phyloP scores from a whole-genome alignment of 768 basidiomycete species.

The Lactarius hatsudake region DNA sequence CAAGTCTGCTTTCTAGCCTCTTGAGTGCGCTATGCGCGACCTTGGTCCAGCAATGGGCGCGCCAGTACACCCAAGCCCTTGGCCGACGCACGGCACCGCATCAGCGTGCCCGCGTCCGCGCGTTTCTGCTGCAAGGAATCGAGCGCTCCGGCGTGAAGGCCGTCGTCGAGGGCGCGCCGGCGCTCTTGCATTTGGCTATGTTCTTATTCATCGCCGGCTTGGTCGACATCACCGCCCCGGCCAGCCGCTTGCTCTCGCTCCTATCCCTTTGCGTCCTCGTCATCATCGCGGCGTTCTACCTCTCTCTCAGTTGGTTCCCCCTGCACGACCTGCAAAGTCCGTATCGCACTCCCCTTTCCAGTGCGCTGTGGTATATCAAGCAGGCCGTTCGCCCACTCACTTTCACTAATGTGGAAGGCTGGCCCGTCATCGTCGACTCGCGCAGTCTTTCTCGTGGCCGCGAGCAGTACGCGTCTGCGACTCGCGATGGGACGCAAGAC shows the following conservation, averaged over 20 bases:
- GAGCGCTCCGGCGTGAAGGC: slow-evolving; percentile 12
- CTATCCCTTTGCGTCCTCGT: background rate
- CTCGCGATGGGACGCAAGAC: background rate
- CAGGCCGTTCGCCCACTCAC: slow-evolving; percentile 1
- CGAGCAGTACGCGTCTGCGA: slow-evolving; percentile 6
- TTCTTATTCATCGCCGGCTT: slow-evolving; percentile 22
- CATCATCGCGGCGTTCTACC: background rate
- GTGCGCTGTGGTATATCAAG: slow-evolving; percentile 9
- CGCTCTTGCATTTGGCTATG: slow-evolving; percentile 11
- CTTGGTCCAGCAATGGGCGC: slow-evolving; percentile 19
- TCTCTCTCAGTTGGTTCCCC: slow-evolving; percentile 7
- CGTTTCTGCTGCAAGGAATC: slow-evolving; percentile 17
- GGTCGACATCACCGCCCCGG: slow-evolving; percentile 5
- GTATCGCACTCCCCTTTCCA: slow-evolving; percentile 19
- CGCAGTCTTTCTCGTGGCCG: background rate
- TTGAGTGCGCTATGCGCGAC: slow-evolving; percentile 19
- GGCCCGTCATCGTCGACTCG: background rate
- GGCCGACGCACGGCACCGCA: slow-evolving; percentile 13
- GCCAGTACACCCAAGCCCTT: slow-evolving; percentile 16
- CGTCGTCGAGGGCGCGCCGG: slow-evolving; percentile 13
- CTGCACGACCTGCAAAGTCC: slow-evolving; percentile 4
- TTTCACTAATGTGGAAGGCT: background rate
- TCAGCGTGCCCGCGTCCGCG: slow-evolving; percentile 15
- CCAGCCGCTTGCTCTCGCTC: slow-evolving; percentile 3
- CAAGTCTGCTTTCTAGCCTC: slow-evolving; percentile 16